Evolutionary conservation across 2,329 filamentous ascomycete genomes (phyloP), one percentile per base, ranked within the genome.

Genomic region (Aspergillus quadrilineatus): DNA sequence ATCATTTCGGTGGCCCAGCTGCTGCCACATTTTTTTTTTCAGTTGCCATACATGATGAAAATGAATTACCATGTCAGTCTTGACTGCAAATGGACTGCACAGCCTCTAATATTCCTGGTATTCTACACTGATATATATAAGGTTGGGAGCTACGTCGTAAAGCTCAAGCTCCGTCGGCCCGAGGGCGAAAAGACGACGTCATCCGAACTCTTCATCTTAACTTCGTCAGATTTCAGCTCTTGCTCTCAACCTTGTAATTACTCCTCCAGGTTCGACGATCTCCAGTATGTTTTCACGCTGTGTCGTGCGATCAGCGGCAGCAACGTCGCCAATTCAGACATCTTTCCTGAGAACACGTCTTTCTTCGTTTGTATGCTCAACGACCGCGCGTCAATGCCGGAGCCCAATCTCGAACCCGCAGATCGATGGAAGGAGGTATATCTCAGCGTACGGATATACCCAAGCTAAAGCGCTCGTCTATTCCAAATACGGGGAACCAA

Each of bases 401-500:
- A 57, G 57, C 36, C 56, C 53, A 48, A 22, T 47, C 42, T 46
- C 56, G n/a, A 49, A 49, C 57, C 45, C 51, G 51, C 53, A 55
- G 55, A 44, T 67, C 10, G 60, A 63, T 26, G 62, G 60, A 50
- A 68, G 69, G 55, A 70, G 77, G 53, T 69, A 66, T 56, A 73
- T 80, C 48, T 77, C 78, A 37, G 73, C 75, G 22, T 80, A 80
- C 53, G 78, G 78, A 47, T 80, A 80, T 63, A 79, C 74, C 6
- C 78, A 80, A 60, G 72, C 78, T 3, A 80, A 80, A 64, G 75
- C 78, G 6, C 69, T 80, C 17, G 69, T 80, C 1, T 80, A 79
- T 59, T 74, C 74, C 26, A 75, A 76, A 65, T 76, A 79, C 54
- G 78, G 78, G 42, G 76, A 79, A 53, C 78, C 78, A 1, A 74